Evolutionary conservation across 495 filamentous ascomycete genomes (phyloP).

Genomic region (Xylaria bambusicola): DNA sequence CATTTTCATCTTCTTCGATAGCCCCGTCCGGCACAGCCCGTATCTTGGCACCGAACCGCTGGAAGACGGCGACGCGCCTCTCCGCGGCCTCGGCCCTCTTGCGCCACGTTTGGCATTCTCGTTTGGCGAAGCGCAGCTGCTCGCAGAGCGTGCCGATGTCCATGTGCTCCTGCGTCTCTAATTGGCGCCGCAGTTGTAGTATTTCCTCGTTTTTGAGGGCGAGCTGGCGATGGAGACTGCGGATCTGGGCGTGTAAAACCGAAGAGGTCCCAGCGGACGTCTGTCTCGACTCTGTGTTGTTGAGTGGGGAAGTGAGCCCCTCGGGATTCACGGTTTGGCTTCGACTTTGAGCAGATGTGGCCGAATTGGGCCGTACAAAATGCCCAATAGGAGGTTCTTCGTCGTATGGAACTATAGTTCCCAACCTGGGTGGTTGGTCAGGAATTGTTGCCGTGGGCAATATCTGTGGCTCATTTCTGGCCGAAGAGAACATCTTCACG

Average conservation of each 20-base stretch:
- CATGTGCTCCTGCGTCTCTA: conserved; percentile 40
- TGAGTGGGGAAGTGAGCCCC: background rate
- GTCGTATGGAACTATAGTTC: conserved; percentile 26
- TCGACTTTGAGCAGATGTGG: conserved; percentile 7
- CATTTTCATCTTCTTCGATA: background rate
- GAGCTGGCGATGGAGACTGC: conserved; percentile 45
- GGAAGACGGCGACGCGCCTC: conserved; percentile 43
- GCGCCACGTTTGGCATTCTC: conserved; percentile 50
- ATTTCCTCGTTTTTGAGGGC: conserved; percentile 43
- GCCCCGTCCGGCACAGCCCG: conserved; percentile 24
- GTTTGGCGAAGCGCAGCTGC: conserved; percentile 45
- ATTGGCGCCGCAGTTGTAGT: conserved; percentile 39
- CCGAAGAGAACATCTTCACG: conserved; percentile 12
- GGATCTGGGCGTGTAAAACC: conserved; percentile 48
- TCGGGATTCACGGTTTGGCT: conserved; percentile 10
- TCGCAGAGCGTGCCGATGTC: conserved; percentile 47
- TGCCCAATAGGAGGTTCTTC: conserved; percentile 34
- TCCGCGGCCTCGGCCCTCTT: conserved; percentile 54
- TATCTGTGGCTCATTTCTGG: conserved; percentile 18
- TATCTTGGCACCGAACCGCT: conserved; percentile 31
- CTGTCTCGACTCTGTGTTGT: conserved; percentile 9
- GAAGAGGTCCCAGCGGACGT: conserved; percentile 32
- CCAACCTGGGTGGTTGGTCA: conserved; percentile 24
- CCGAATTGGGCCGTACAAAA: conserved; percentile 21
- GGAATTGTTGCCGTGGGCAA: conserved; percentile 16